These are phyloP conservation scores for Yamadazyma songkhlaensis DNA, from an alignment of 1,139 yeast species.

Conservation along the genomic window DNA sequence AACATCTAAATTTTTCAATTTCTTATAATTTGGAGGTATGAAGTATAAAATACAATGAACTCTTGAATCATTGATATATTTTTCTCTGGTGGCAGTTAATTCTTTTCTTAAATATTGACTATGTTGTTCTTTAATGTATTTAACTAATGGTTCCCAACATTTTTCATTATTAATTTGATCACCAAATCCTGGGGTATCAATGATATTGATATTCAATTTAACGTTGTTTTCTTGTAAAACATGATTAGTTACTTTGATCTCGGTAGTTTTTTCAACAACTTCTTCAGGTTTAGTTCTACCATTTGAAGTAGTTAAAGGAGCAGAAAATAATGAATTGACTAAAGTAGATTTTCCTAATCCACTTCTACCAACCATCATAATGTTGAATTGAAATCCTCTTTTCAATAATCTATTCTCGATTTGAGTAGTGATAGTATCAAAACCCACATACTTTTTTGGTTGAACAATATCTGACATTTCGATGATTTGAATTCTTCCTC, in stretches of 20 bases:
- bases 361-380: slow-evolving; percentile 92
- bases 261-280: slow-evolving; percentile 85
- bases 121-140: slow-evolving; percentile 95
- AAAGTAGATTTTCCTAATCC: slow-evolving; percentile 94
- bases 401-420: slow-evolving; percentile 89
- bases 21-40: slow-evolving; percentile 82
- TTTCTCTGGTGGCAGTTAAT: slow-evolving; percentile 93
- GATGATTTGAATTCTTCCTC: slow-evolving; percentile 1
- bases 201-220: slow-evolving; percentile 76
- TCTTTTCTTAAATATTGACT: slow-evolving; percentile 91
- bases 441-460: slow-evolving; percentile 75
- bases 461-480: slow-evolving; percentile 16
- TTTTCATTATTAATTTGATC: slow-evolving; percentile 94
- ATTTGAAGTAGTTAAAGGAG: slow-evolving; percentile 69
- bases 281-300: slow-evolving; percentile 68
- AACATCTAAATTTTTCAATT: slow-evolving; percentile 78
- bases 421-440: slow-evolving; percentile 93
- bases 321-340: slow-evolving; percentile 83
- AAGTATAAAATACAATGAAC: slow-evolving; percentile 93
- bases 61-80: slow-evolving; percentile 80
- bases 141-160: slow-evolving; percentile 96
- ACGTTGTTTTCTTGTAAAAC: slow-evolving; percentile 80
- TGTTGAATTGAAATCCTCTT: slow-evolving; percentile 90
- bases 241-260: slow-evolving; percentile 73
- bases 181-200: slow-evolving; percentile 98